Evolutionary conservation across 202 grass and related monocot genomes (phyloP).

Genomic region (Miscanthus sacchariflorus): DNA sequence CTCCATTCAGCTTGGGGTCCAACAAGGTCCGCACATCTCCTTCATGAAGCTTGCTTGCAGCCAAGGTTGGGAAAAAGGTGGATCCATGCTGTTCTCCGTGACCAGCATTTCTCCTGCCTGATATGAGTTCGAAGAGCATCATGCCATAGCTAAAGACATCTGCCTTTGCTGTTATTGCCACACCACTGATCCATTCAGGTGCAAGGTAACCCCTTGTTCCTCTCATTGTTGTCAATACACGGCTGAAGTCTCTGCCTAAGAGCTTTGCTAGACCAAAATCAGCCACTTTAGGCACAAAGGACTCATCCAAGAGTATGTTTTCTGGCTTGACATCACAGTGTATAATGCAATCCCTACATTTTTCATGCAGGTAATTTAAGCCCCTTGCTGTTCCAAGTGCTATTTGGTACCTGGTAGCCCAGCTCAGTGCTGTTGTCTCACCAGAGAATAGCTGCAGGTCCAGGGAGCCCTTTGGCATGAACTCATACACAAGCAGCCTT

Average conservation of each 20-base stretch:
- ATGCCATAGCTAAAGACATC: conserved; percentile 87
- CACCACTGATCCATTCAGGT: conserved; percentile 82
- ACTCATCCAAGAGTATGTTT: conserved; percentile 76
- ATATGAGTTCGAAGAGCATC: conserved; percentile 90
- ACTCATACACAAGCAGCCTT: conserved; percentile 75
- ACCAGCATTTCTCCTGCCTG: conserved; percentile 70
- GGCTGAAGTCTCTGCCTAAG: conserved; percentile 89
- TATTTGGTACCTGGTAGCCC: conserved; percentile 69
- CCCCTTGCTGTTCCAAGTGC: conserved; percentile 72
- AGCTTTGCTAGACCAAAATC: conserved; percentile 96
- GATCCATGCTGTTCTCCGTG: conserved; percentile 37
- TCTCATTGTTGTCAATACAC: conserved; percentile 87
- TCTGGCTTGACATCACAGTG: conserved; percentile 89
- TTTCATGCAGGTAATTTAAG: conserved; percentile 71
- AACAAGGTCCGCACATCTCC: conserved; percentile 63
- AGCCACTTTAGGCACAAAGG: conserved; percentile 70
- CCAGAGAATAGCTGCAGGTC: conserved; percentile 60
- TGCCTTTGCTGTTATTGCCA: conserved; percentile 71
- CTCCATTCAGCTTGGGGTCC: conserved; percentile 63
- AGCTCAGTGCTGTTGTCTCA: conserved; percentile 41
- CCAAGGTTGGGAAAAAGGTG: conserved; percentile 70
- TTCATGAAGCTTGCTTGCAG: conserved; percentile 61
- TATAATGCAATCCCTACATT: conserved; percentile 84
- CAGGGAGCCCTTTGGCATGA: conserved; percentile 71
- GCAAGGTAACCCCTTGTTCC: conserved; percentile 91